These are phyloP conservation scores for Dictyostelium citrinum DNA, from an alignment of 78 protist genomes.

Conservation along the genomic window DNA sequence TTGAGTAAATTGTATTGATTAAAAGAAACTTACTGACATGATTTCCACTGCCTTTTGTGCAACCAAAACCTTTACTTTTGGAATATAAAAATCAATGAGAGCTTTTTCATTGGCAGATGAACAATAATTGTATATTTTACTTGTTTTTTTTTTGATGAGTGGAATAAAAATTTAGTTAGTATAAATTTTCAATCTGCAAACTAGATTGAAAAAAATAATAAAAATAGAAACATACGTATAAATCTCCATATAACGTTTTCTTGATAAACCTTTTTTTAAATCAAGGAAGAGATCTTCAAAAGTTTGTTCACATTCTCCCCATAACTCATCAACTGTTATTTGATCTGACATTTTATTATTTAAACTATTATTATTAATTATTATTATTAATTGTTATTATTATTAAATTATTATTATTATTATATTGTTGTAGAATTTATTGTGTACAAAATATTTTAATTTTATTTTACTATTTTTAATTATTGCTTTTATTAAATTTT, in stretches of 20 bases:
- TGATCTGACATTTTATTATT: background rate
- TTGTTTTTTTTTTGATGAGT: background rate
- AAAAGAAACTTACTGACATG: slow-evolving; percentile 12
- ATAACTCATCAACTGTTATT: slow-evolving; percentile 20
- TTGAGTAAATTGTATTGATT: too few species aligned
- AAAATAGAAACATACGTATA: slow-evolving; percentile 35
- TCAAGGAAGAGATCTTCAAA: slow-evolving; percentile 48
- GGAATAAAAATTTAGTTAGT: background rate
- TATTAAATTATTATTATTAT: too few species aligned
- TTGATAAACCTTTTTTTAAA: slow-evolving; percentile 21
- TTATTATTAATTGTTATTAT: too few species aligned
- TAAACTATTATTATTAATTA: background rate
- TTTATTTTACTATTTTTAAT: background rate
- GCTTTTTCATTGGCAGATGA: slow-evolving; percentile 68
- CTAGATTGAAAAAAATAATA: background rate
- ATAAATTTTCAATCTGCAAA: background rate
- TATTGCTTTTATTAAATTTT: background rate
- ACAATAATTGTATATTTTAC: slow-evolving; percentile 59
- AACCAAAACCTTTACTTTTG: slow-evolving; percentile 23
- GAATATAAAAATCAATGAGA: slow-evolving; percentile 38
- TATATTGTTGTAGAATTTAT: background rate
- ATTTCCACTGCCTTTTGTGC: slow-evolving; percentile 33
- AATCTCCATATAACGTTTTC: slow-evolving; percentile 23
- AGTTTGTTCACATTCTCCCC: slow-evolving; percentile 33
- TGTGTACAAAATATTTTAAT: background rate